Evolutionary conservation across 176 grass and related monocot genomes (phyloP).

Genomic region (Bromus sterilis): DNA sequence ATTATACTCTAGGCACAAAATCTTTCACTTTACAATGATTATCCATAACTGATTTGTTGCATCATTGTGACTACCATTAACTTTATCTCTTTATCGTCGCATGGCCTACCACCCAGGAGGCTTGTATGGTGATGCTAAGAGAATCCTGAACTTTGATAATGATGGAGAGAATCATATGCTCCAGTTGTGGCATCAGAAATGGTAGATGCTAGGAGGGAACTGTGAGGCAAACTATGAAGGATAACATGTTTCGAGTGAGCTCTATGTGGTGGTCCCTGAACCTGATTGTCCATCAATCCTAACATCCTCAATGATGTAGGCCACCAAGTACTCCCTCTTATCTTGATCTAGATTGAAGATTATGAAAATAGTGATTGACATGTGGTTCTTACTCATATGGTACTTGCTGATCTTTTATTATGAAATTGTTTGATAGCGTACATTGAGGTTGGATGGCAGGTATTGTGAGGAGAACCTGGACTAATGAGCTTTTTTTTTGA

Average conservation of each 20-base stretch:
- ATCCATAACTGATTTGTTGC: too few species aligned
- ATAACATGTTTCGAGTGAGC: conserved; percentile 41
- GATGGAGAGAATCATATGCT: conserved; percentile 28
- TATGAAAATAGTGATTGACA: neutral
- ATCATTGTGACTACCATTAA: too few species aligned
- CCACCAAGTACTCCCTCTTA: conserved; percentile 33
- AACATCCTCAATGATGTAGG: conserved; percentile 50
- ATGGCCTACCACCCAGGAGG: conserved; percentile 64
- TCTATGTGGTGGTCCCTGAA: conserved; percentile 29
- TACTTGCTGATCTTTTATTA: neutral
- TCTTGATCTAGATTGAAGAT: neutral
- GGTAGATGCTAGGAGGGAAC: conserved; percentile 51
- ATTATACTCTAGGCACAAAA: too few species aligned
- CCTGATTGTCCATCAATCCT: conserved; percentile 37
- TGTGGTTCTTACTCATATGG: too few species aligned
- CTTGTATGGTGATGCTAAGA: conserved; percentile 41
- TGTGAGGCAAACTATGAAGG: conserved; percentile 48
- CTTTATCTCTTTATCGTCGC: too few species aligned
- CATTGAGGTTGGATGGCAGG: conserved; percentile 82
- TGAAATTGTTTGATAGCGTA: conserved; percentile 45
- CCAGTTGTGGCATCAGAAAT: conserved; percentile 59
- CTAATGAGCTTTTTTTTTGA: neutral
- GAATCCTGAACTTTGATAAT: conserved; percentile 4
- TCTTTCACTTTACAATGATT: too few species aligned
- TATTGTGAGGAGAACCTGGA: conserved; percentile 10